These are phyloP conservation scores for Verticillium albo-atrum DNA, from an alignment of 2,329 filamentous ascomycete species.

Conservation along the genomic window DNA sequence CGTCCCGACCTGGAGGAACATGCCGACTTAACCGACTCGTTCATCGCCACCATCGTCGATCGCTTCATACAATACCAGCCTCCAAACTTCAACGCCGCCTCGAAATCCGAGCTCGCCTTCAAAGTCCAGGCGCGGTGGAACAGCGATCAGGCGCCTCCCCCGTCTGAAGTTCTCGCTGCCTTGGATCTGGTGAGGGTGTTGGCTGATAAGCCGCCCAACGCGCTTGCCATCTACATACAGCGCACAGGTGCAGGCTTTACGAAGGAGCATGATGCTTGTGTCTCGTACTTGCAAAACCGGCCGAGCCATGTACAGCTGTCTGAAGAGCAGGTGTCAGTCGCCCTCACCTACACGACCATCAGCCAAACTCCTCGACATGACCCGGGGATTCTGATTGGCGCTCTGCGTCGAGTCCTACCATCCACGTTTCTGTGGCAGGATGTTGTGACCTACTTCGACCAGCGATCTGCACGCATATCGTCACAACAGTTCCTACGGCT, in stretches of 20 bases:
- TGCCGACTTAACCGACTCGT: constrained; percentile 61
- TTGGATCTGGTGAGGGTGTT: constrained; percentile 66
- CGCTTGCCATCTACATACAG: constrained; percentile 65
- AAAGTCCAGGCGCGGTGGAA: constrained; percentile 66
- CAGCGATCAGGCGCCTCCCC: constrained; percentile 55
- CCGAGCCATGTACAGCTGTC: constrained; percentile 58
- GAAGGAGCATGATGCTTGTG: constrained; percentile 64
- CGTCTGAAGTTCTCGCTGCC: constrained; percentile 65
- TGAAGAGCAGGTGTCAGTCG: constrained; percentile 78
- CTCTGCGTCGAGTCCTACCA: constrained; percentile 57
- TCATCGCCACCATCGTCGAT: constrained; percentile 77
- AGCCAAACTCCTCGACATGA: constrained; percentile 52
- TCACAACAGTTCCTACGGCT: constrained; percentile 76
- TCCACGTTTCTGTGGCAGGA: constrained; percentile 64
- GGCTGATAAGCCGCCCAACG: constrained; percentile 50
- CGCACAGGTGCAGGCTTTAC: constrained; percentile 72
- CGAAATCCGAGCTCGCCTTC: constrained; percentile 63
- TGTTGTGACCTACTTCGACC: constrained; percentile 76
- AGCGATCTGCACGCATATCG: constrained; percentile 69
- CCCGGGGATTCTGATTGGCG: constrained; percentile 53
- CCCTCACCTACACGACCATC: constrained; percentile 63
- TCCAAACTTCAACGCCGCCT: constrained; percentile 75
- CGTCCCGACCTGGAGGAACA: constrained; percentile 58
- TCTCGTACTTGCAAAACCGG: constrained; percentile 47
- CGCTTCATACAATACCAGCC: constrained; percentile 84